A percentile compares a stretch with the other conserved stretches of the same genome.
phyloP scores from a whole-genome alignment of 2,329 filamentous ascomycete species.

The Alternaria gansuensis region DNA sequence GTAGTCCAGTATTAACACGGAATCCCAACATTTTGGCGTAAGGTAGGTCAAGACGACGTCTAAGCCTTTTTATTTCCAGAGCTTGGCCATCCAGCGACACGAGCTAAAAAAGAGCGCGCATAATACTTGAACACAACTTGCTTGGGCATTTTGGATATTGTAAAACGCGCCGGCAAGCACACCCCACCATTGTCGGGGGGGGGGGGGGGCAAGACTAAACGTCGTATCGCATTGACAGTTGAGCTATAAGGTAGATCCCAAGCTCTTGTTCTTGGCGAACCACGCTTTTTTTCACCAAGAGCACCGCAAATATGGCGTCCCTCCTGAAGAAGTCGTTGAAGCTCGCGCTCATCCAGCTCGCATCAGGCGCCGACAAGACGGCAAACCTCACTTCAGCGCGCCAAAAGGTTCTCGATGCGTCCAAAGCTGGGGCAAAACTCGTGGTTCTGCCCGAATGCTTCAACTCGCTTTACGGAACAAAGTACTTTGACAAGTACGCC shows the following conservation, averaged over 20 bases:
- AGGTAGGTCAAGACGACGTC: no score
- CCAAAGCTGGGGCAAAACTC: conserved; percentile 77
- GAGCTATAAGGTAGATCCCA: no score
- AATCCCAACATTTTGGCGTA: no score
- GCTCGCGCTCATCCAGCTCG: conserved; percentile 60
- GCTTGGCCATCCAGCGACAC: no score
- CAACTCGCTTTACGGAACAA: conserved; percentile 94
- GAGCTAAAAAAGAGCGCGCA: no score
- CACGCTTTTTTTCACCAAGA: background rate
- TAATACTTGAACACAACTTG: no score
- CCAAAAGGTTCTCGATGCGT: conserved; percentile 82
- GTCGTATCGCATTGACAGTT: background rate
- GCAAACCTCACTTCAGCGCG: conserved; percentile 84
- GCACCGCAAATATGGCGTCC: conserved; percentile 31
- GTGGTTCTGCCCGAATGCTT: conserved; percentile 98
- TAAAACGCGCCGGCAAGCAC: conserved; percentile 11
- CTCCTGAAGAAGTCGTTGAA: conserved; percentile 52
- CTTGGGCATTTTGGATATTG: background rate
- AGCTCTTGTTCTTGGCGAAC: background rate
- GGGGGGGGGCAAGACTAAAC: no score
- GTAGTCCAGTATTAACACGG: no score
- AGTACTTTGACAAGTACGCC: conserved; percentile 91
- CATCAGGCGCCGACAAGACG: conserved; percentile 73
- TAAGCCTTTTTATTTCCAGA: no score
- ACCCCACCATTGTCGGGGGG: conserved; percentile 16